Conservation (phyloP, 257 asterid species). For the Salvia miltiorrhiza region DNA sequence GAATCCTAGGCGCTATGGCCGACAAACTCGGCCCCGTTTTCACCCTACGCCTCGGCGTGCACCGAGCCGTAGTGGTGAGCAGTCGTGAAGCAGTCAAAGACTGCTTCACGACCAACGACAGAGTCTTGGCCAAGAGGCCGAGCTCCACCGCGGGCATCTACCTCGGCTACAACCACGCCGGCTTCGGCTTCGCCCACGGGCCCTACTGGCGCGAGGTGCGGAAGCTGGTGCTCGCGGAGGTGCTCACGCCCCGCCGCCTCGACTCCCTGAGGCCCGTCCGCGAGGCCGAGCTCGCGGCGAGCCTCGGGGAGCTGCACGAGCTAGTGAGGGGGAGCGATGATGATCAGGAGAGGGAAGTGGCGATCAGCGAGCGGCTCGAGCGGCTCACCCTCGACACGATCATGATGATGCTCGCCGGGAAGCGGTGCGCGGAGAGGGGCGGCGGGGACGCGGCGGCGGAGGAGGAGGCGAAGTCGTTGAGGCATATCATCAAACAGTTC, state of each 20-base stretch:
- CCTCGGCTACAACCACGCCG: constrained; percentile 46
- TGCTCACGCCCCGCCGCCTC: constrained; percentile 43
- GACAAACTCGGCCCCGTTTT: constrained; percentile 53
- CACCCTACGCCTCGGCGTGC: constrained; percentile 34
- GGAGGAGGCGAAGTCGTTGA: constrained; percentile 20
- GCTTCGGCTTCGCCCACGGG: constrained; percentile 42
- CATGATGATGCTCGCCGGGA: constrained; percentile 43
- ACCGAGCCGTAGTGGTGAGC: constrained; percentile 31
- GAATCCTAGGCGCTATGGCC: constrained; percentile 33
- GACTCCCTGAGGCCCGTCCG: constrained; percentile 38
- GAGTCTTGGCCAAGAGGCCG: constrained; percentile 36
- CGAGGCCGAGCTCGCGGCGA: constrained; percentile 22
- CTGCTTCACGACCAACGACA: constrained; percentile 54
- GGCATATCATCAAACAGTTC: constrained; percentile 30
- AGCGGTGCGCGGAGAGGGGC: constrained; percentile 12
- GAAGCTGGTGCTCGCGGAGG: constrained; percentile 38
- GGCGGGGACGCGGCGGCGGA: background rate
- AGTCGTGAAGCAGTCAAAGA: constrained; percentile 54
- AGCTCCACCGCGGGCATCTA: constrained; percentile 26
- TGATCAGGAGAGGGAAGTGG: constrained; percentile 13
- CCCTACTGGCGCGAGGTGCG: constrained; percentile 51
- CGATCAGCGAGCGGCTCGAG: constrained; percentile 38
- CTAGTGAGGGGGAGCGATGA: background rate
- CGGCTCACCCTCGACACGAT: constrained; percentile 33
- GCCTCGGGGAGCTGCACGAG: constrained; percentile 4